Evolutionary conservation across 2,329 filamentous ascomycete genomes (phyloP).

Genomic region (Apiospora arundinis): DNA sequence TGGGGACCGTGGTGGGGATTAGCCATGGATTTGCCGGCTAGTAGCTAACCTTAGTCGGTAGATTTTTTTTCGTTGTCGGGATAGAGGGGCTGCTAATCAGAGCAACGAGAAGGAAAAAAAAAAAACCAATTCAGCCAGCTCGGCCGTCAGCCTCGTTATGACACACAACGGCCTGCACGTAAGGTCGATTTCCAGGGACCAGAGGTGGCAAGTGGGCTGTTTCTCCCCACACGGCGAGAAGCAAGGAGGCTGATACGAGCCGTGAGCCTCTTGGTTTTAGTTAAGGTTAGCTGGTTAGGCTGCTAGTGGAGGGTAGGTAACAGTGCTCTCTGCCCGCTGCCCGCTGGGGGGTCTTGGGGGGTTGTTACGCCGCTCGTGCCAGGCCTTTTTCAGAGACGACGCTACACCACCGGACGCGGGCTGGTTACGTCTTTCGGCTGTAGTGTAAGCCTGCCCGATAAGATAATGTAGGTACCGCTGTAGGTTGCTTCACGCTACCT

Average conservation of each 20-base stretch:
- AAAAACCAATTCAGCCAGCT: neutral
- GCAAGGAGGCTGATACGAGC: slow-evolving; percentile 18
- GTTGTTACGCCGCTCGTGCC: neutral
- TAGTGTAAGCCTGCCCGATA: neutral
- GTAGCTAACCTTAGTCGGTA: neutral
- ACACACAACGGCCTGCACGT: slow-evolving; percentile 6
- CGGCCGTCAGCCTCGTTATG: neutral
- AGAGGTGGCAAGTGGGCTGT: slow-evolving; percentile 2
- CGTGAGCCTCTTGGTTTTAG: slow-evolving; percentile 5
- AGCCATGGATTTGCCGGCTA: slow-evolving; percentile 8
- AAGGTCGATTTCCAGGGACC: slow-evolving; percentile 1
- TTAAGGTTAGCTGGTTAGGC: slow-evolving; percentile 6
- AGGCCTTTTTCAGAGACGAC: neutral
- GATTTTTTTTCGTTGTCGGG: neutral
- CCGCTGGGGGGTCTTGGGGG: too few species aligned
- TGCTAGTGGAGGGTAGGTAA: neutral
- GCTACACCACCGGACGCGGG: neutral
- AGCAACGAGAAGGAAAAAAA: neutral
- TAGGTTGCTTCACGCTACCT: neutral
- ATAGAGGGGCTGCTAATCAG: neutral
- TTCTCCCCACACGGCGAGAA: neutral
- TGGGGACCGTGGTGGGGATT: slow-evolving; percentile 2
- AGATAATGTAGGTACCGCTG: neutral
- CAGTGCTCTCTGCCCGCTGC: neutral
- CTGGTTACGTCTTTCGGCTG: neutral